Conservation (phyloP, 2,329 filamentous ascomycete genomes). For the Cytospora paraplurivora region DNA sequence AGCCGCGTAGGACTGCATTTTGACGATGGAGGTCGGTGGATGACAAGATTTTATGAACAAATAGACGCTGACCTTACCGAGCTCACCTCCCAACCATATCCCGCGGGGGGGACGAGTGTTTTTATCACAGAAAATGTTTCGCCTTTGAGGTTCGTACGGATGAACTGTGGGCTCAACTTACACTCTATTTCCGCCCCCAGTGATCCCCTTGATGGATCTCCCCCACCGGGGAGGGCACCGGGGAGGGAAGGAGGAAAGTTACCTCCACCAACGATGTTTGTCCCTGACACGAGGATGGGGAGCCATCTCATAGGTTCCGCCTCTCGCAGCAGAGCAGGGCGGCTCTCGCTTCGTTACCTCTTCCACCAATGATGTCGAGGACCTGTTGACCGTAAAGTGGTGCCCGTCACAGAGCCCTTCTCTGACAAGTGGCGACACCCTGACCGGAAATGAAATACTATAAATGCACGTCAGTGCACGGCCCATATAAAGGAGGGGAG, state of each 20-base stretch:
- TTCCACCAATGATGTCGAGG: not conserved
- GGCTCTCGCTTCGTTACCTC: not conserved
- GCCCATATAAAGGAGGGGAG: too few relatives aligned
- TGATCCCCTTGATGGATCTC: not conserved
- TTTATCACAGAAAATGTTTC: not conserved
- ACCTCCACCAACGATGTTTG: not conserved
- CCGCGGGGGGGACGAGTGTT: not conserved
- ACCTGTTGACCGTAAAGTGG: not conserved
- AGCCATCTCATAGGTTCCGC: not conserved
- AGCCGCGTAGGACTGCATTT: conserved; percentile 15
- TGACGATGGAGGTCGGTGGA: not conserved
- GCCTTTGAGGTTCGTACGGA: not conserved
- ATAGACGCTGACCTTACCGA: not conserved
- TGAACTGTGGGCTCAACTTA: not conserved
- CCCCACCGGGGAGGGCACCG: not conserved
- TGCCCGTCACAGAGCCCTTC: not conserved
- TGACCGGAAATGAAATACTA: not conserved
- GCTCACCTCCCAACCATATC: not conserved
- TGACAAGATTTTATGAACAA: not conserved
- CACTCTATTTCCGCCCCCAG: not conserved
- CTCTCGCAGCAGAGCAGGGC: not conserved
- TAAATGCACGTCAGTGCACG: too few relatives aligned
- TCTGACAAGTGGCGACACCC: not conserved
- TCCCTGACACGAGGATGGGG: not conserved
- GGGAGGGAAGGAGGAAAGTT: not conserved